A percentile compares a stretch with the other conserved stretches of the same genome.
Evolutionary conservation across 306 rosid species (phyloP).

Genomic region (Medicago lupulina): DNA sequence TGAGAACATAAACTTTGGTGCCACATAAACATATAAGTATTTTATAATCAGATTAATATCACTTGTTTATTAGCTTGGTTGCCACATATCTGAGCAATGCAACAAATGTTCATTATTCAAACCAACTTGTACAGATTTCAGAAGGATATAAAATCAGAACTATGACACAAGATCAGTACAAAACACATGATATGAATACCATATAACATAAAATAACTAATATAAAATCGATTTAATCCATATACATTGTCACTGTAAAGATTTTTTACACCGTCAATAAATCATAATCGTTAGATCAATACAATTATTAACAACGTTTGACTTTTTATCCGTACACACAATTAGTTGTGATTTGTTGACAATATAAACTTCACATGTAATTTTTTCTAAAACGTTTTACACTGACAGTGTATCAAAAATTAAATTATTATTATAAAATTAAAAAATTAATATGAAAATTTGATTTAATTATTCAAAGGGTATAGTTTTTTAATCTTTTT

Average conservation of each 20-base stretch:
- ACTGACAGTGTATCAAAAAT: neutral
- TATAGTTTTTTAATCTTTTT: neutral
- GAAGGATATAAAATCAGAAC: slow-evolving; percentile 25
- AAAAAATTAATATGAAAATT: slow-evolving; percentile 19
- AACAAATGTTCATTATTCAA: slow-evolving; percentile 35
- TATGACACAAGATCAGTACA: slow-evolving; percentile 31
- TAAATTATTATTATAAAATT: slow-evolving; percentile 4
- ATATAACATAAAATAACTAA: slow-evolving; percentile 15
- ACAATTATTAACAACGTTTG: no score
- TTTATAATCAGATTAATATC: no score
- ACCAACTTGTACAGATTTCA: slow-evolving; percentile 26
- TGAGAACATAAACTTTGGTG: neutral
- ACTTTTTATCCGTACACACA: no score
- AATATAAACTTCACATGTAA: no score
- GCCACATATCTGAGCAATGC: slow-evolving; percentile 32
- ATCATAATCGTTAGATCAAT: neutral
- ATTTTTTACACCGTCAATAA: neutral
- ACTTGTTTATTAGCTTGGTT: slow-evolving; percentile 24
- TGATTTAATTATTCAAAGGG: slow-evolving; percentile 26
- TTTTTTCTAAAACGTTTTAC: no score
- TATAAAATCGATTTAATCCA: neutral
- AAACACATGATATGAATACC: neutral
- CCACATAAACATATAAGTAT: slow-evolving; percentile 19
- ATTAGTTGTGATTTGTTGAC: neutral
- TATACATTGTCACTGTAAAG: neutral